Conservation (phyloP, 208 protist genomes). For the Angomonas desouzai region DNA sequence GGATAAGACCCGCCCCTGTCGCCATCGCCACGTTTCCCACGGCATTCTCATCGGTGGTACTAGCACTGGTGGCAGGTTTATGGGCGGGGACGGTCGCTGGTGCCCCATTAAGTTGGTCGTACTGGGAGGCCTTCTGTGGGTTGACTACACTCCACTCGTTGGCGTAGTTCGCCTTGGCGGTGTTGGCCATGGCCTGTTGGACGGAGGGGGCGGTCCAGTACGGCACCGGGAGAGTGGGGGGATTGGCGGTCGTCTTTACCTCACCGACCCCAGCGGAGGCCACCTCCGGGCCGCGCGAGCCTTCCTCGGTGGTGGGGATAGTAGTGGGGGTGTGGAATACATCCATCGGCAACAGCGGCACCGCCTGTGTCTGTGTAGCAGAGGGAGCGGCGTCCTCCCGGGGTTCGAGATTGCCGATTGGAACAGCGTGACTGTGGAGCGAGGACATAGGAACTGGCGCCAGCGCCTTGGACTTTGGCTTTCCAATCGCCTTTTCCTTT, state of each 20-base stretch:
- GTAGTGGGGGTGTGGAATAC: not conserved
- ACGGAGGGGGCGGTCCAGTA: not conserved
- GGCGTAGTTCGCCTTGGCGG: slow-evolving; percentile 14
- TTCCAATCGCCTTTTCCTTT: not conserved
- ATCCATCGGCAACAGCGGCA: slow-evolving; percentile 14
- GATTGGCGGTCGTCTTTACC: not conserved
- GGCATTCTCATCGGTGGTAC: not conserved
- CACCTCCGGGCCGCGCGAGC: not conserved
- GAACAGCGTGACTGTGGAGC: slow-evolving; percentile 14
- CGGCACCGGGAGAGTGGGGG: not conserved
- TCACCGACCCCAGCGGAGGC: slow-evolving; percentile 5
- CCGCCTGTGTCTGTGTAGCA: not conserved
- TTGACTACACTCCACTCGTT: slow-evolving; percentile 18
- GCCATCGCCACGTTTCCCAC: not conserved
- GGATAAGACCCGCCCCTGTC: not conserved
- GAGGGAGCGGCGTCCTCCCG: not conserved
- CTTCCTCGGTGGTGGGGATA: not conserved
- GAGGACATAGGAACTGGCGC: slow-evolving; percentile 11
- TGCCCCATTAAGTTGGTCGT: not conserved
- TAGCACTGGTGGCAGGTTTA: too few relatives aligned
- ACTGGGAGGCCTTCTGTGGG: not conserved
- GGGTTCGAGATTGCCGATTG: not conserved
- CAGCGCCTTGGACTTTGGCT: slow-evolving; percentile 8
- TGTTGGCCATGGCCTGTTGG: not conserved
- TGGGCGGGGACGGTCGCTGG: not conserved